Percentiles rank a stretch among this genome's conserved stretches.
phyloP scores from a whole-genome alignment of 2,329 filamentous ascomycete genomes.

The Fusarium sp. region DNA sequence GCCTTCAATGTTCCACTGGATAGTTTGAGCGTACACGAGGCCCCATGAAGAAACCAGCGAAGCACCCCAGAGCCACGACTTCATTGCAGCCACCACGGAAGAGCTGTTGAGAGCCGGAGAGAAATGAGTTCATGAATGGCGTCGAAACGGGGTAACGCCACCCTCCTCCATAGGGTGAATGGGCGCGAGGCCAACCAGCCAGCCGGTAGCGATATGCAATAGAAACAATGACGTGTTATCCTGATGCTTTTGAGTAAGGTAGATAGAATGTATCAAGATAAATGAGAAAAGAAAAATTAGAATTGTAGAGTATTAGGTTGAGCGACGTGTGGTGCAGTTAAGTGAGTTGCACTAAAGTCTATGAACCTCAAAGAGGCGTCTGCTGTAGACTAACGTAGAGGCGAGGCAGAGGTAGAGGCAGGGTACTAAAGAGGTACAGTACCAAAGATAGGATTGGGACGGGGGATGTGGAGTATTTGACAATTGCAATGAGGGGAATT shows the following conservation, averaged over 20 bases:
- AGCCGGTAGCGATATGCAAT: constrained; percentile 14
- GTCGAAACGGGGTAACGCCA: constrained; percentile 36
- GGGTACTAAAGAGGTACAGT: constrained; percentile 19
- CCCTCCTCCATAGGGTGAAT: constrained; percentile 42
- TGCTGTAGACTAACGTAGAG: constrained; percentile 21
- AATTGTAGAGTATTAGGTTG: constrained; percentile 5
- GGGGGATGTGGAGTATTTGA: constrained; percentile 41
- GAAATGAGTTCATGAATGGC: constrained; percentile 36
- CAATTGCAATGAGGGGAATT: constrained; percentile 28
- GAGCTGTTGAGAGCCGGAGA: constrained; percentile 1
- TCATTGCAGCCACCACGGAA: constrained; percentile 40
- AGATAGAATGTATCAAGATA: neutral
- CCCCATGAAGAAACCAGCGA: constrained; percentile 42
- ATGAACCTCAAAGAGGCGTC: constrained; percentile 32
- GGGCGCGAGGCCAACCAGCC: constrained; percentile 26
- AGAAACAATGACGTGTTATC: neutral
- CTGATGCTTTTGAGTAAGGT: neutral
- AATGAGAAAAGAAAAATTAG: neutral
- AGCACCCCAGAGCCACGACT: constrained; percentile 36
- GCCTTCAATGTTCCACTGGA: constrained; percentile 63
- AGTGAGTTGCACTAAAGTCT: constrained; percentile 2
- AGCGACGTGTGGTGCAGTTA: constrained; percentile 10
- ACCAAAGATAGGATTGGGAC: constrained; percentile 30
- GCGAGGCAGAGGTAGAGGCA: constrained; percentile 18
- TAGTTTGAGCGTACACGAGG: constrained; percentile 49